A percentile compares a stretch with the other conserved stretches of the same genome.
Conservation (phyloP, 1,284 basidiomycete genomes). For the Phylloboletellus chloephorus region DNA sequence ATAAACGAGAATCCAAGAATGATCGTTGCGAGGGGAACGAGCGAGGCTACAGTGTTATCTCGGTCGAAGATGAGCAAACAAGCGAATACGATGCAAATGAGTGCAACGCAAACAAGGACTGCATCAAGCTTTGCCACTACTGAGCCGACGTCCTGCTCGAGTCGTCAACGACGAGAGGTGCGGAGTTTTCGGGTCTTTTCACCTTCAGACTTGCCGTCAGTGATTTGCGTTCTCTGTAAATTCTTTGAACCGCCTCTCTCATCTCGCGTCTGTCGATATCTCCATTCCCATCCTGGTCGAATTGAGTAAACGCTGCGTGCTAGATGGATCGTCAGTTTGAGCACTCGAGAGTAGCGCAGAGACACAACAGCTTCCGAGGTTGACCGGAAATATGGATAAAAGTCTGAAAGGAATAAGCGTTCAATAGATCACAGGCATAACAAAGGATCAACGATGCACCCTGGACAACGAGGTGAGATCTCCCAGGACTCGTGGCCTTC, state of each 20-base stretch:
- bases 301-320: slow-evolving; percentile 69
- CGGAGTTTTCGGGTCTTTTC: slow-evolving; percentile 4
- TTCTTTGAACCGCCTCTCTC: slow-evolving; percentile 78
- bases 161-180: slow-evolving; percentile 2
- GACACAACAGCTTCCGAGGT: slow-evolving; percentile 62
- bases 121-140: slow-evolving; percentile 74
- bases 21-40: slow-evolving; percentile 78
- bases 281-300: slow-evolving; percentile 82
- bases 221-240: slow-evolving; percentile 75
- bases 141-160: slow-evolving; percentile 55
- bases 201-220: slow-evolving; percentile 70
- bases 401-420: slow-evolving; percentile 41
- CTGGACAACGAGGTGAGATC: slow-evolving; percentile 60
- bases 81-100: slow-evolving; percentile 64
- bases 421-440: not conserved
- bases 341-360: not conserved
- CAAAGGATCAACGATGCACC: slow-evolving; percentile 35
- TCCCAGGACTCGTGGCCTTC: slow-evolving; percentile 53
- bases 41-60: slow-evolving; percentile 63
- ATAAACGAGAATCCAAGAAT: slow-evolving; percentile 78
- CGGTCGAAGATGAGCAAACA: slow-evolving; percentile 78
- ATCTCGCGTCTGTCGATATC: slow-evolving; percentile 79
- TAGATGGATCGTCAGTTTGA: slow-evolving; percentile 25
- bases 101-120: slow-evolving; percentile 58
- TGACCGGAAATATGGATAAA: slow-evolving; percentile 72